phyloP scores from a whole-genome alignment of 306 rosid genomes.

The Cucumis melo region DNA sequence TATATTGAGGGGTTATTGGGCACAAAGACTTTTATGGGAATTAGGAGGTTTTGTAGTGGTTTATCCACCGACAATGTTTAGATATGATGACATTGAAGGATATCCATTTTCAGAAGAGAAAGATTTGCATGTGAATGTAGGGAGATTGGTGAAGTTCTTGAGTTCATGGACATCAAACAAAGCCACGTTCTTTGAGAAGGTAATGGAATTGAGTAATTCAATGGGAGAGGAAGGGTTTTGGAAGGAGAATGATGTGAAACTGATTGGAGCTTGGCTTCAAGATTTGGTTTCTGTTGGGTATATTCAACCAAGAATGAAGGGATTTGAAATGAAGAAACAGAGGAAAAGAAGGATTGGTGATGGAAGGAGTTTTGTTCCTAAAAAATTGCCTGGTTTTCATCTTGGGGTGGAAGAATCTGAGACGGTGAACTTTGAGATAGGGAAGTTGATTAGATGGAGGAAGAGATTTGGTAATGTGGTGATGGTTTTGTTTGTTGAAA shows the following conservation, averaged over 20 bases:
- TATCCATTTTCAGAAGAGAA: slow-evolving; percentile 80
- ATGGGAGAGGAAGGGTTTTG: slow-evolving; percentile 91
- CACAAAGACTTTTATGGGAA: slow-evolving; percentile 86
- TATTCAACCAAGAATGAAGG: slow-evolving; percentile 79
- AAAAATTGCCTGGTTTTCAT: slow-evolving; percentile 78
- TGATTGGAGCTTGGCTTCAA: slow-evolving; percentile 93
- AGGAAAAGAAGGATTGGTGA: slow-evolving; percentile 60
- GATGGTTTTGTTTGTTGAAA: slow-evolving; percentile 57
- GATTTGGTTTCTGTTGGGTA: slow-evolving; percentile 90
- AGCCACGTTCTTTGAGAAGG: slow-evolving; percentile 51
- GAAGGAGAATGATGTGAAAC: slow-evolving; percentile 73
- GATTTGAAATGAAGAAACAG: slow-evolving; percentile 64
- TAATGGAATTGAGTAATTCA: slow-evolving; percentile 57
- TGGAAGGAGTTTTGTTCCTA: slow-evolving; percentile 61
- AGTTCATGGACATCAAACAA: slow-evolving; percentile 53
- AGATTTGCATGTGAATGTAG: slow-evolving; percentile 85
- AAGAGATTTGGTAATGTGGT: slow-evolving; percentile 88
- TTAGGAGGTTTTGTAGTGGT: slow-evolving; percentile 68
- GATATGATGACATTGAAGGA: slow-evolving; percentile 59
- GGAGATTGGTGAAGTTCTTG: slow-evolving; percentile 52
- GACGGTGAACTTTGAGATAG: slow-evolving; percentile 75
- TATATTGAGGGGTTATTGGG: slow-evolving; percentile 88
- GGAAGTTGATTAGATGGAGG: slow-evolving; percentile 81
- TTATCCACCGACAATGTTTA: slow-evolving; percentile 70
- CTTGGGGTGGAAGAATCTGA: slow-evolving; percentile 95